phyloP scores from a whole-genome alignment of 306 rosid species.

The Castanea mollissima region DNA sequence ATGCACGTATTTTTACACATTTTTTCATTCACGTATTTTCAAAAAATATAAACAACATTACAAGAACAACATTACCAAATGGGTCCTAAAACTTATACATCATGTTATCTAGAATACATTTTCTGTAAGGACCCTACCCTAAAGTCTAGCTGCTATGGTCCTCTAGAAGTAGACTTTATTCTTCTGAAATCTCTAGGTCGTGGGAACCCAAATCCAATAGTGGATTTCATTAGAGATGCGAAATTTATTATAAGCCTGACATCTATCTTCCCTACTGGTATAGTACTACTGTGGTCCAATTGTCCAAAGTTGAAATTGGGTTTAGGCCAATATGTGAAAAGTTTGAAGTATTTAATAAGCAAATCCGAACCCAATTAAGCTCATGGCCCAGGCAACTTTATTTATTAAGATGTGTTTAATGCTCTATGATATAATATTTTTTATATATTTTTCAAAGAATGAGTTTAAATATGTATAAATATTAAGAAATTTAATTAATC shows the following conservation, averaged over 20 bases:
- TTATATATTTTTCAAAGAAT: too few relatives aligned
- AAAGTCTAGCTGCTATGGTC: not conserved
- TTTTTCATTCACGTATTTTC: too few relatives aligned
- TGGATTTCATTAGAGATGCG: not conserved
- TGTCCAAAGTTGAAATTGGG: not conserved
- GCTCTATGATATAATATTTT: too few relatives aligned
- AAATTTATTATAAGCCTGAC: not conserved
- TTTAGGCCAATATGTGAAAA: not conserved
- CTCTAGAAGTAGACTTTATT: not conserved
- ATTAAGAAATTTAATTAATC: too few relatives aligned
- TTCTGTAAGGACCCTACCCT: not conserved
- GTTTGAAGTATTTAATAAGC: not conserved
- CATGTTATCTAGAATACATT: not conserved
- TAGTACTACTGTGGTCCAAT: not conserved
- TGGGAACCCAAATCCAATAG: not conserved
- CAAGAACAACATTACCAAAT: not conserved
- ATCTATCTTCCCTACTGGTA: not conserved
- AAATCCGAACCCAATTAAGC: not conserved
- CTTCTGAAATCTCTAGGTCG: not conserved
- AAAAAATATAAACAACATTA: too few relatives aligned
- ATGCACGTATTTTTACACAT: too few relatives aligned
- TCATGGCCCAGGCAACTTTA: not conserved
- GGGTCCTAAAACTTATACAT: not conserved
- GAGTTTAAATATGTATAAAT: too few relatives aligned
- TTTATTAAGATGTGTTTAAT: too few relatives aligned